Evolutionary conservation across 345 rosid species (phyloP), one percentile per base, ranked within the genome.

Genomic region (Syzygium jambos): DNA sequence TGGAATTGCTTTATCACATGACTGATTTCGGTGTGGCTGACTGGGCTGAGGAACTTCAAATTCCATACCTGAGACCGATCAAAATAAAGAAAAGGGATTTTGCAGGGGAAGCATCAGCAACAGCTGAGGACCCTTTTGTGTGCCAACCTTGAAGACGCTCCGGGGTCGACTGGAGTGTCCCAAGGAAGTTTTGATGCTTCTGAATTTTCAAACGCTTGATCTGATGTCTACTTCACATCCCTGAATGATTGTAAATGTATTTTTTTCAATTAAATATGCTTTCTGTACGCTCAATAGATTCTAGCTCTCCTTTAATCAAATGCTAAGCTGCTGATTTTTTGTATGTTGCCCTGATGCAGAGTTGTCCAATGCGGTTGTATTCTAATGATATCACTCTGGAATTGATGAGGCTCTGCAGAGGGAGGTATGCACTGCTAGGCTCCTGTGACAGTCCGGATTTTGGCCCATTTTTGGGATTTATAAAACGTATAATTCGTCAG

Each of bases 1-100:
- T 21, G 25, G 57, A 55, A 55, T 55, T 55, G 57, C 25, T 63
- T 92, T 93, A 86, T 93, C 95, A 0, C 57, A 55, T 55, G 59
- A 55, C 9, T 55, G 25, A 55, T 55, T 55, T 21, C 11, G 57
- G 57, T 0, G 0, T 55, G 4, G 57, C 57, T 55, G 3, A 3
- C 2, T 55, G 0, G 0, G 57, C 25, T 21, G 25, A 55, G 57
- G 57, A 21, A 7, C 57, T 55, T 55, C 57, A 55, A 55, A 55
- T 55, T 55, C 57, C 4, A 1, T 7, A 55, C 57, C 2, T 55
- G 5, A 55, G 57, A 0, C 25, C 3, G 2, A 55, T 55, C 57
- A 55, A 55, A 55, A 55, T 55, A 3, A 54, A 55, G 57, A 55
- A 55, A 55, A 21, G 25, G 57, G 25, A 55, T 55, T 55, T 55